These are phyloP conservation scores for Sanghuangporus weigelae DNA, from an alignment of 1,284 basidiomycete species.

Conservation along the genomic window DNA sequence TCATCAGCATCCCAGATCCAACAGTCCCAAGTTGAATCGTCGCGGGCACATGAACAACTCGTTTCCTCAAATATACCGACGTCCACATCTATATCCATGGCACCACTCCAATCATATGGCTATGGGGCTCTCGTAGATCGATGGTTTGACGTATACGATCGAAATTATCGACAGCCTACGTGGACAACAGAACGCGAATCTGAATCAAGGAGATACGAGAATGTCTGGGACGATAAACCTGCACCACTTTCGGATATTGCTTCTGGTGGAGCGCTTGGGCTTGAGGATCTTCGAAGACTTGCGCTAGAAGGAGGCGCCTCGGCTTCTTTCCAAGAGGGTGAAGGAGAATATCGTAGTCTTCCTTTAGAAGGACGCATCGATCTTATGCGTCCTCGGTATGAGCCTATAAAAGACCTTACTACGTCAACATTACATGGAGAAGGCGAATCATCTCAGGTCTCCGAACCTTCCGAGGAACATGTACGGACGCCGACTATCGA, in stretches of 20 bases:
- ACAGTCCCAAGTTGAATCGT: not conserved
- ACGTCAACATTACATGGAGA: slow-evolving; percentile 12
- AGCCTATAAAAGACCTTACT: slow-evolving; percentile 26
- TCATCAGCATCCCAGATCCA: slow-evolving; percentile 22
- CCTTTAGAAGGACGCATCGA: slow-evolving; percentile 85
- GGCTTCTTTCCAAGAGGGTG: slow-evolving; percentile 27
- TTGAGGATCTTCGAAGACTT: slow-evolving; percentile 66
- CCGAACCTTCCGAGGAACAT: not conserved
- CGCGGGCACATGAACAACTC: slow-evolving; percentile 22
- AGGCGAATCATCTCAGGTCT: slow-evolving; percentile 15
- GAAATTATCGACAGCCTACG: slow-evolving; percentile 63
- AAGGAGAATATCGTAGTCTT: slow-evolving; percentile 72
- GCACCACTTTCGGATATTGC: slow-evolving; percentile 26
- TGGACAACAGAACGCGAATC: slow-evolving; percentile 45
- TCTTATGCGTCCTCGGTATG: slow-evolving; percentile 63
- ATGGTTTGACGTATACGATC: slow-evolving; percentile 91
- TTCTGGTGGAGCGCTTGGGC: slow-evolving; percentile 39
- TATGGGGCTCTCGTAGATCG: slow-evolving; percentile 78
- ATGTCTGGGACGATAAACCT: slow-evolving; percentile 62
- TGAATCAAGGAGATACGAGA: slow-evolving; percentile 61
- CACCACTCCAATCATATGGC: slow-evolving; percentile 52
- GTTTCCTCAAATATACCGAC: slow-evolving; percentile 27
- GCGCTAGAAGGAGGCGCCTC: slow-evolving; percentile 54
- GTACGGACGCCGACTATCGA: slow-evolving; percentile 26
- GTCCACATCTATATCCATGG: slow-evolving; percentile 26